Base-by-base conservation (phyloP, 2,329 filamentous ascomycete genomes). In the Cladosporium sp. region DNA sequence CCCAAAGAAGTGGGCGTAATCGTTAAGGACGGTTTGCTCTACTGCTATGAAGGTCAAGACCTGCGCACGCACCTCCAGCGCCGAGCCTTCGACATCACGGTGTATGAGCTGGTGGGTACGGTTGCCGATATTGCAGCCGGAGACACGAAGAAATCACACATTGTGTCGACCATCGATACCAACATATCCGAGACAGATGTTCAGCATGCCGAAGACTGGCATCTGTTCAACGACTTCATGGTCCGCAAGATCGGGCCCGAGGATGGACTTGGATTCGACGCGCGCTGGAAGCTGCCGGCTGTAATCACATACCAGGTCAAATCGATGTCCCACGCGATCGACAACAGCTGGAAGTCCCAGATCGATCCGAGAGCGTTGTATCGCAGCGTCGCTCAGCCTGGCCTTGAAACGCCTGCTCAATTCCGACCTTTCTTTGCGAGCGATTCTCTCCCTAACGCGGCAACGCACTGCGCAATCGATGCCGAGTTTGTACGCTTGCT, bases 191-290 rank as follows among this genome's bases (percentile, higher is more conserved):
- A 83, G 49, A 74, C 77, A 0, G 75, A 80, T 37, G 67, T 79
- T 0, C 77, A 82, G 1, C 74, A 73, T 3, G 78, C 83, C 56
- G 85, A 82, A 61, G 85, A 86, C 60, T 99, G 95, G 95, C 89
- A 97, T 69, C 72, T 99, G 1, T 96, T 99, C 73, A 99, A 99
- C 61, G 93, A 99, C 70, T 99, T 99, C 63, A 72, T 96, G 30
- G 95, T 99, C 18, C 83, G 88, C 11, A 84, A 86, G 8, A 82
- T 96, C 13, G 82, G 85, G 27, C 80, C 82, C 22, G 85, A 90
- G 54, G 92, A 99, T 65, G 95, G 92, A 0, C 75, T 97, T 15
- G 84, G 86, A 19, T 99, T 97, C 68, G 91, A 92, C 55, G 83
- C 89, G 3, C 80, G 84, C 15, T 99, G 93, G 93, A 99, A 97